Evolutionary conservation across 106 monocot species (phyloP), one percentile per base, ranked within the genome.

Genomic region (Acanthochlamys bracteata): DNA sequence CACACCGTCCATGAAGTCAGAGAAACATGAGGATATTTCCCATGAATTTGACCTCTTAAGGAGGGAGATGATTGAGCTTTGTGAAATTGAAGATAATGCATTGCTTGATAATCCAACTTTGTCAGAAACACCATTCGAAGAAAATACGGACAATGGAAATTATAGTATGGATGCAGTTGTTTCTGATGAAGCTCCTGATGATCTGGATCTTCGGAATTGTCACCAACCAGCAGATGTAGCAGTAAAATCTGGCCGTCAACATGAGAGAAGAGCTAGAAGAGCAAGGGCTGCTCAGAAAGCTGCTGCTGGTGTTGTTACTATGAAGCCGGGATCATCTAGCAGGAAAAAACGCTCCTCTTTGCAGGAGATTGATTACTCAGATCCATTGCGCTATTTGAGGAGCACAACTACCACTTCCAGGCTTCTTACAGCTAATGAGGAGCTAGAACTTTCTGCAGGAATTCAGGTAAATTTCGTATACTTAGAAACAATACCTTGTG

Each of bases 351-450:
- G 79, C 8, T 42, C 76, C 63, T 6, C 76, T 39, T 21, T 79
- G 20, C 83, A 77, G 45, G 86, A 79, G 46, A 53, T 86, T 46
- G 90, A 84, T 76, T 87, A 76, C 72, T 82, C 80, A 19, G 90
- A 83, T 67, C 96, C 91, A 4, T 72, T 96, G 61, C 84, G 75
- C 33, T 82, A 84, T 40, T 80, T 85, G 53, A 82, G 77, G 62
- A 76, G 69, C 25, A 96, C 77, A 25, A 74, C 88, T 42, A 81
- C 66, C 55, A 64, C 80, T 40, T 78, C 83, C 27, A 84, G 75
- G 75, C 84, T 84, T 66, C 80, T 96, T 26, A 96, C 90, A 20
- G 75, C 87, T 61, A 19, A 59, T 47, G 87, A 96, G 82, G 96
- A 96, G 72, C 61, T 78, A 26, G 78, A 91, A 53, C 63, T 87